phyloP scores from a whole-genome alignment of 176 grass and related monocot genomes.

The Tillandsia fasciculata region DNA sequence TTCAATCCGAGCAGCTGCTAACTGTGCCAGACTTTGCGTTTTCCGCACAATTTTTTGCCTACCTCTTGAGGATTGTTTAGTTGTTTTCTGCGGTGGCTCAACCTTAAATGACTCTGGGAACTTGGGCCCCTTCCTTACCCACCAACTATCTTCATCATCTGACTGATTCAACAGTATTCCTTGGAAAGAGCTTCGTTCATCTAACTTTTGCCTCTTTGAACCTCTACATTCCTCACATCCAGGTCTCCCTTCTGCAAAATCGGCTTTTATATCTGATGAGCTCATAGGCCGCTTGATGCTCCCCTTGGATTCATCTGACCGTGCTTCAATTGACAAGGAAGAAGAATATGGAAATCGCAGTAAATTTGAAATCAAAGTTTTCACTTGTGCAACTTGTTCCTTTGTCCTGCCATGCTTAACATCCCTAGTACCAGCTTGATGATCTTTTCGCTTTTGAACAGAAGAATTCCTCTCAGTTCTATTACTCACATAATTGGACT shows the following conservation, averaged over 20 bases:
- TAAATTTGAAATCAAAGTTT: constrained; percentile 57
- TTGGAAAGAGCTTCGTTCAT: constrained; percentile 46
- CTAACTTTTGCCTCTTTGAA: constrained; percentile 63
- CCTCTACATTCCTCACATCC: constrained; percentile 80
- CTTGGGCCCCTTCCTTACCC: constrained; percentile 72
- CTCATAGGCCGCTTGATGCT: constrained; percentile 45
- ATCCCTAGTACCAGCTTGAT: constrained; percentile 32
- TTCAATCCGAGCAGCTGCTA: constrained; percentile 83
- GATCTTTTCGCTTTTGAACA: constrained; percentile 36
- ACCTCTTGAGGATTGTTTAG: constrained; percentile 75
- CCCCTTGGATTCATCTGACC: constrained; percentile 39
- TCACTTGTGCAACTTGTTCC: constrained; percentile 56
- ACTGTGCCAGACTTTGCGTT: constrained; percentile 92
- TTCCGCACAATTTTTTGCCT: constrained; percentile 65
- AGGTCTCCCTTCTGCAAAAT: constrained; percentile 45
- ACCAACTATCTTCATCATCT: constrained; percentile 96
- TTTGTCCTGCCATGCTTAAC: constrained; percentile 37
- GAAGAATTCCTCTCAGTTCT: constrained; percentile 32
- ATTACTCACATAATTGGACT: constrained; percentile 29
- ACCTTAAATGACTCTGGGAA: constrained; percentile 68
- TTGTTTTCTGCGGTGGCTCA: constrained; percentile 52
- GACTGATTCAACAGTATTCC: constrained; percentile 48
- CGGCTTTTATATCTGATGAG: constrained; percentile 50
- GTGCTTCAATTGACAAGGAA: constrained; percentile 28
- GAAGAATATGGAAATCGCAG: constrained; percentile 46